Base-by-base conservation (phyloP, 202 grass and related monocot genomes). In the Schoenoplectus tabernaemontani region DNA sequence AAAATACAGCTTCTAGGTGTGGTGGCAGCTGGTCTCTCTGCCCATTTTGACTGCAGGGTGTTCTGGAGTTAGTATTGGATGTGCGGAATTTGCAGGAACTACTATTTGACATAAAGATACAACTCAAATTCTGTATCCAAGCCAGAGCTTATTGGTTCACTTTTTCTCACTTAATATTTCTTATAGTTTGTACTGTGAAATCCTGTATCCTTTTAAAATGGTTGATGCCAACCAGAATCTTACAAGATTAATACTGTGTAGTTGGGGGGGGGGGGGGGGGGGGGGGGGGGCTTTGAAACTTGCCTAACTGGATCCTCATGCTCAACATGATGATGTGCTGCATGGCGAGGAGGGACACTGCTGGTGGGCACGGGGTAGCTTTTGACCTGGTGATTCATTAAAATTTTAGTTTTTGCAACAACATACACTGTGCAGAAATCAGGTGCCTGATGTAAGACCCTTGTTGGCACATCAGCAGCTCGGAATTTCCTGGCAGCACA, bases 371-470 rank as follows among this genome's bases (percentile, higher is more conserved):
- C 38, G 10, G 83, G 76, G 81, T 85, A 82, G 75, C 34, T 46
- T 87, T 89, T 98, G 57, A 88, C 91, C 38, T 87, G 81, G 54
- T 86, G 47, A 53, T 88, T 86, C 57, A 87, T 90, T 33, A 83
- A 82, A 9, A 88, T 77, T 83, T 86, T 92, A 74, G 86, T 87
- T 82, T 90, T 93, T 22, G 85, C 84, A 8, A 97, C 69, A 1
- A 92, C 86, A 85, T 90, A 97, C 79, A 97, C 89, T 72, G 87
- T 87, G 78, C 94, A 97, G 83, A 89, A 97, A 75, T 97, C 94
- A 11, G 94, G 89, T 42, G 87, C 86, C 9, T 66, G 63, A 78
- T 94, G 93, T 61, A 86, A 87, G 62, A 98, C 36, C 42, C 48
- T 87, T 17, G 91, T 89, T 30, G 91, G 86, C 84, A 98, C 89